phyloP scores from a whole-genome alignment of 148 eudicot species.

The Spergularia marina region DNA sequence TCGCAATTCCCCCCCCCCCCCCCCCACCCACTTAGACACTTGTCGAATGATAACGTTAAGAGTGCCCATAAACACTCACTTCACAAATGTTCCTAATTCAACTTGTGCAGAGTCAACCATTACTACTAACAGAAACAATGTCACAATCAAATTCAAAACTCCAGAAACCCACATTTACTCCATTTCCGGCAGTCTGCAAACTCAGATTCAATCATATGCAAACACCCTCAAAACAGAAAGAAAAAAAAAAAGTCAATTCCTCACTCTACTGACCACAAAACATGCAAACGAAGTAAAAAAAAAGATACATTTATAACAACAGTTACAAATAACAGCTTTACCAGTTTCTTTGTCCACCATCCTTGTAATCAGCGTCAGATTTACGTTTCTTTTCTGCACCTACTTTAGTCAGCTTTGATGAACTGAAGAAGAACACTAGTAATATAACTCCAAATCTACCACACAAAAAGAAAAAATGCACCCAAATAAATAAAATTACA shows the following conservation, averaged over 20 bases:
- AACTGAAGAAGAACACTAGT: constrained; percentile 76
- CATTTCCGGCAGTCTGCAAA: no score
- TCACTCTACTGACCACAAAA: background rate
- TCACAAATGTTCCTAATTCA: no score
- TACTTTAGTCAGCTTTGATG: constrained; percentile 72
- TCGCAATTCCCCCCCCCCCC: no score
- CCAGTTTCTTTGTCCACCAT: constrained; percentile 98
- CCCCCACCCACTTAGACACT: no score
- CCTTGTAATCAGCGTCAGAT: constrained; percentile 78
- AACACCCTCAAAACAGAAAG: background rate
- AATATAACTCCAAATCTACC: constrained; percentile 75
- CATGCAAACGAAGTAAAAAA: background rate
- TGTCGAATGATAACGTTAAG: no score
- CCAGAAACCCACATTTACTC: no score
- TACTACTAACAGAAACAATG: background rate
- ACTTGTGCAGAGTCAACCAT: background rate
- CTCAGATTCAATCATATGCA: background rate
- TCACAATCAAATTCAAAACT: no score
- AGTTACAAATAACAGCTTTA: constrained; percentile 22
- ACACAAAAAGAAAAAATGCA: background rate
- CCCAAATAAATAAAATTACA: background rate
- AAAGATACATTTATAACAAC: background rate
- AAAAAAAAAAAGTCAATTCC: background rate
- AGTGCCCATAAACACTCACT: no score
- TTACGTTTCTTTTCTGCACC: constrained; percentile 77